A percentile compares a stretch with the other conserved stretches of the same genome.
phyloP scores from a whole-genome alignment of 2,329 filamentous ascomycete genomes.

The Aspergillus thermomutatus region DNA sequence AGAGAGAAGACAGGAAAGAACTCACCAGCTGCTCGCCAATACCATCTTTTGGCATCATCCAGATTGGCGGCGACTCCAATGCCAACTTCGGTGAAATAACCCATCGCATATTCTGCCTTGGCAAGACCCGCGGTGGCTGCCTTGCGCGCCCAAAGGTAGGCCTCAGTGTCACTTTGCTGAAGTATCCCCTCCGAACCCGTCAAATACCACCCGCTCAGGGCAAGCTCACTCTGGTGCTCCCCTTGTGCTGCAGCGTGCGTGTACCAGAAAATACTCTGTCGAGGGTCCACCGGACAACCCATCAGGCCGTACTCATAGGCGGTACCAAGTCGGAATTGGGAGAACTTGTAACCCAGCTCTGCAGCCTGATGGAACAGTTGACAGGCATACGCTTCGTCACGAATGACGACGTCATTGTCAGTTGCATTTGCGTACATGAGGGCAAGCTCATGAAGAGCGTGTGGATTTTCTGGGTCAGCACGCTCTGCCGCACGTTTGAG shows the following conservation, averaged over 20 bases:
- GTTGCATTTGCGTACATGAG: constrained; percentile 57
- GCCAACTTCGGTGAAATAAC: constrained; percentile 93
- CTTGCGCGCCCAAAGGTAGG: constrained; percentile 95
- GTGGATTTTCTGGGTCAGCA: constrained; percentile 85
- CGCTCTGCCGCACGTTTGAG: constrained; percentile 87
- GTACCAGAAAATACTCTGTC: constrained; percentile 90
- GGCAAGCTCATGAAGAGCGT: constrained; percentile 85
- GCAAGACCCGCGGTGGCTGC: constrained; percentile 81
- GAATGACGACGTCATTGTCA: constrained; percentile 67
- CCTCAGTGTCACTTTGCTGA: constrained; percentile 89
- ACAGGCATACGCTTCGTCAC: constrained; percentile 78
- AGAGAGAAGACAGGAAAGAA: background rate
- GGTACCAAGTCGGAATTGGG: constrained; percentile 82
- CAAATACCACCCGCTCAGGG: constrained; percentile 88
- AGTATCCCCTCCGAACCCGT: constrained; percentile 86
- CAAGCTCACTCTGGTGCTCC: constrained; percentile 88
- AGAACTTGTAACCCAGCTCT: constrained; percentile 89
- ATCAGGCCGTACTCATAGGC: constrained; percentile 87
- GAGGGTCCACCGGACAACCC: constrained; percentile 76
- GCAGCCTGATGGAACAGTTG: constrained; percentile 81
- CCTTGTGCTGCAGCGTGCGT: constrained; percentile 85
- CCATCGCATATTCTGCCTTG: constrained; percentile 98
- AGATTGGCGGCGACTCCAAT: constrained; percentile 83
- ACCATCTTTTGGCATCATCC: constrained; percentile 97
- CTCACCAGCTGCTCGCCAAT: constrained; percentile 94